A percentile compares a stretch with the other conserved stretches of the same genome.
phyloP scores from a whole-genome alignment of 2,329 filamentous ascomycete genomes.

The Aschersonia sp. region DNA sequence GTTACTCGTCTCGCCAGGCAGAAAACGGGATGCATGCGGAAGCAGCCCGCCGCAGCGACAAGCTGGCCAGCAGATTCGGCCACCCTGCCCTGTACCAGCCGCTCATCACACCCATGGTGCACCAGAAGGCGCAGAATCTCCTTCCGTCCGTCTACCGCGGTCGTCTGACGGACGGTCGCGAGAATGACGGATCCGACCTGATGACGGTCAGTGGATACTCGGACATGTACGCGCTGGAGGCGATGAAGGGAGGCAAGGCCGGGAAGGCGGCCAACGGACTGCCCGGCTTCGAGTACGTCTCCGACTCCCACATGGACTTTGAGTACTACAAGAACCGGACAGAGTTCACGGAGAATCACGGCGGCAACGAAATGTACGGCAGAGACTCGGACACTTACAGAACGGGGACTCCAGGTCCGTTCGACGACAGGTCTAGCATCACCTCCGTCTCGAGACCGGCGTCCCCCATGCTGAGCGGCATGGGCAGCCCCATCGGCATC shows the following conservation, averaged over 20 bases:
- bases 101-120: constrained; percentile 89
- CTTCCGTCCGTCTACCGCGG: constrained; percentile 79
- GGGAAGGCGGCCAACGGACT: constrained; percentile 30
- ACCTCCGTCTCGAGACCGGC: constrained; percentile 29
- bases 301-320: constrained; percentile 76
- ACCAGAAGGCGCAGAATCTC: constrained; percentile 76
- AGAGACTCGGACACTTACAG: constrained; percentile 42
- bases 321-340: constrained; percentile 81
- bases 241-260: constrained; percentile 48
- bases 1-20: constrained; percentile 33
- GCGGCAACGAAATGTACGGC: constrained; percentile 59
- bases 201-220: constrained; percentile 59
- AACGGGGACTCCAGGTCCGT: constrained; percentile 45
- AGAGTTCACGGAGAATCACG: constrained; percentile 77
- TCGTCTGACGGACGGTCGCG: constrained; percentile 54
- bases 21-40: constrained; percentile 32
- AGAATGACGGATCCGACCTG: constrained; percentile 39
- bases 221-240: constrained; percentile 65
- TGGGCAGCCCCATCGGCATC: constrained; percentile 17
- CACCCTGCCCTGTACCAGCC: constrained; percentile 84
- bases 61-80: constrained; percentile 65
- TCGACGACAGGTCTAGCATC: constrained; percentile 26
- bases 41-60: constrained; percentile 45
- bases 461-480: constrained; percentile 24
- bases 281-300: constrained; percentile 79